A percentile compares a stretch with the other conserved stretches of the same genome.
phyloP scores from a whole-genome alignment of 768 basidiomycete species.

The Thelephora aurantiotincta region DNA sequence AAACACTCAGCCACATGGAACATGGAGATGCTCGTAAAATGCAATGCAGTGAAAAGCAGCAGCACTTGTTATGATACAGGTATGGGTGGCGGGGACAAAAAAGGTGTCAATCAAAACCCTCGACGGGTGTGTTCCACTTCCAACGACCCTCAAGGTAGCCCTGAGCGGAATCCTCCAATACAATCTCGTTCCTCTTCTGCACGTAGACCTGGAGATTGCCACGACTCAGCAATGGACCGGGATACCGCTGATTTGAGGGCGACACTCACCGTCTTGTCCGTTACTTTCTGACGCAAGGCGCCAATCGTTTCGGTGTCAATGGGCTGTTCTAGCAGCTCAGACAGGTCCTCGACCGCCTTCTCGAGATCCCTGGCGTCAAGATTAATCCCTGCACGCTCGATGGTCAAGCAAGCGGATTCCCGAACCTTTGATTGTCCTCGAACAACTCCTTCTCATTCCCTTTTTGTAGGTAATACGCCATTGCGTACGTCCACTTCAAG shows the following conservation, averaged over 20 bases:
- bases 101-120: slow-evolving; percentile 10
- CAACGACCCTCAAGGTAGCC: slow-evolving; percentile 82
- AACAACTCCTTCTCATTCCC: slow-evolving; percentile 91
- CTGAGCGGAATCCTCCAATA: slow-evolving; percentile 86
- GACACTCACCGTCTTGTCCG: slow-evolving; percentile 75
- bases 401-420: slow-evolving; percentile 1
- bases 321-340: slow-evolving; percentile 84
- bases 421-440: slow-evolving; percentile 89
- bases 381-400: slow-evolving; percentile 2
- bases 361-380: slow-evolving; percentile 64
- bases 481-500: slow-evolving; percentile 98
- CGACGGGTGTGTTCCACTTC: slow-evolving; percentile 64
- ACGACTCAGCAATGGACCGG: not conserved
- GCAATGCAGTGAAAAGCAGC: no score
- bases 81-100: not conserved
- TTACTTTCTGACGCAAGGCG: slow-evolving; percentile 77
- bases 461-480: slow-evolving; percentile 92
- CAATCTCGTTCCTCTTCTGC: slow-evolving; percentile 91
- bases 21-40: no score
- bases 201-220: slow-evolving; percentile 56
- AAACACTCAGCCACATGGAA: no score
- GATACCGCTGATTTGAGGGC: not conserved
- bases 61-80: no score
- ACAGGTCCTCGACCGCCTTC: slow-evolving; percentile 87
- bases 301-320: slow-evolving; percentile 79